A percentile compares a stretch with the other conserved stretches of the same genome.
These are phyloP conservation scores for Fragilaria radians DNA, from an alignment of 108 stramenopile species.

Conservation along the genomic window DNA sequence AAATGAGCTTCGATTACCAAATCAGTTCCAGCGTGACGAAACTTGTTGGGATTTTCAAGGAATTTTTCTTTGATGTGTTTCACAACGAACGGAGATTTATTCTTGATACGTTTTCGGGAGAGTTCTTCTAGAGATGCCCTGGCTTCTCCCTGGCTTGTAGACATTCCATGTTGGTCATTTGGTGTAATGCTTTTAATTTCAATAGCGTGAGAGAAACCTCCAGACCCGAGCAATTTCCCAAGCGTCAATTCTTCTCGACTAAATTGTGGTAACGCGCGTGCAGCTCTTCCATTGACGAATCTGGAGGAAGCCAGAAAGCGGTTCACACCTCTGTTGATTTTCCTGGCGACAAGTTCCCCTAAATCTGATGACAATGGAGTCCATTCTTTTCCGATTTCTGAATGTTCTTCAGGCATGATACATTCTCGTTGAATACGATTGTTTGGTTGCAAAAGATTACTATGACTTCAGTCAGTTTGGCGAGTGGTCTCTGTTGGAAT, in stretches of 20 bases:
- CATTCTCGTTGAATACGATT: too few species aligned
- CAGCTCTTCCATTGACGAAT: not conserved
- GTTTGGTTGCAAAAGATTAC: too few species aligned
- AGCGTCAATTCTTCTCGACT: slow-evolving; percentile 23
- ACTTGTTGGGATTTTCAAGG: slow-evolving; percentile 31
- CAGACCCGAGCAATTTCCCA: slow-evolving; percentile 53
- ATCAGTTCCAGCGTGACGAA: slow-evolving; percentile 51
- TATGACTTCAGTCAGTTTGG: too few species aligned
- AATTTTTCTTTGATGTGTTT: slow-evolving; percentile 62
- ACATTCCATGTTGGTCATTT: not conserved
- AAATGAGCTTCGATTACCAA: slow-evolving; percentile 70
- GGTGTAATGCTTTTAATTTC: slow-evolving; percentile 20
- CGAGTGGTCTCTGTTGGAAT: too few species aligned
- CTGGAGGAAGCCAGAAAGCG: not conserved
- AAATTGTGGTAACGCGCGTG: not conserved
- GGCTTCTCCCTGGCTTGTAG: not conserved
- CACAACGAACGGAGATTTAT: slow-evolving; percentile 21
- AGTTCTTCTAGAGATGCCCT: not conserved
- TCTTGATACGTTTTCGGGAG: not conserved
- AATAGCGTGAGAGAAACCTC: slow-evolving; percentile 60
- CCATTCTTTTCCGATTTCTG: too few species aligned
- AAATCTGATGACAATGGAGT: not conserved
- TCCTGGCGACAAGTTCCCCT: not conserved
- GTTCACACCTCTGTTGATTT: not conserved
- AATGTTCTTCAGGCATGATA: too few species aligned